phyloP scores from a whole-genome alignment of 345 rosid genomes.

The Acer campestre region DNA sequence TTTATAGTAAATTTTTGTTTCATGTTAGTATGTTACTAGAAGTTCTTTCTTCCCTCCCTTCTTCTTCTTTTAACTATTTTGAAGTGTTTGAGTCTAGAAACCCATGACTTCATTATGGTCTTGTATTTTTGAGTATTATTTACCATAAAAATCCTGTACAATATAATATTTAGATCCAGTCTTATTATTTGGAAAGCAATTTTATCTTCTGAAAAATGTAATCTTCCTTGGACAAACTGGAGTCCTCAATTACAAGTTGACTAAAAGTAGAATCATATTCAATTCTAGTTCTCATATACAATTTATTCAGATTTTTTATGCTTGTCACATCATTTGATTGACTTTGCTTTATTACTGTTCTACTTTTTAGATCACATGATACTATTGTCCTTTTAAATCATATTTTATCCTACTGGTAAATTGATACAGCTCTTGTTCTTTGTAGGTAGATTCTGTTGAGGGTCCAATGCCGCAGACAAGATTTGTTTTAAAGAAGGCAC shows the following conservation, averaged over 20 bases:
- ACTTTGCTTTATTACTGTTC: slow-evolving; percentile 5
- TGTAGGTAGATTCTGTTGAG: slow-evolving; percentile 96
- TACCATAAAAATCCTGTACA: neutral
- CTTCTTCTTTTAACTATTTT: neutral
- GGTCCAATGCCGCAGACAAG: slow-evolving; percentile 99
- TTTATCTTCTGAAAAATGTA: neutral
- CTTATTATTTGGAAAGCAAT: neutral
- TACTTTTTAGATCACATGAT: neutral
- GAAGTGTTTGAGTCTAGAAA: neutral
- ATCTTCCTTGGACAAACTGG: neutral
- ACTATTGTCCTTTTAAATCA: neutral
- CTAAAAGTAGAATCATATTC: neutral
- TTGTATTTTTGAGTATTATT: neutral
- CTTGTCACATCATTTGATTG: neutral
- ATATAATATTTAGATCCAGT: neutral
- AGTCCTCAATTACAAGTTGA: neutral
- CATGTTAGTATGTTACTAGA: neutral
- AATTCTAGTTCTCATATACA: neutral
- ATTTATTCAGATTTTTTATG: neutral
- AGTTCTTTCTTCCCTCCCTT: neutral
- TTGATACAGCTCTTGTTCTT: slow-evolving; percentile 13
- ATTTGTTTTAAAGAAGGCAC: slow-evolving; percentile 96
- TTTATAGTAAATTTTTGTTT: neutral
- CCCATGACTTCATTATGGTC: neutral
- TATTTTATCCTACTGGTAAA: neutral